Conservation (phyloP, 805 yeast genomes). For the Alloascoidea hylecoeti region DNA sequence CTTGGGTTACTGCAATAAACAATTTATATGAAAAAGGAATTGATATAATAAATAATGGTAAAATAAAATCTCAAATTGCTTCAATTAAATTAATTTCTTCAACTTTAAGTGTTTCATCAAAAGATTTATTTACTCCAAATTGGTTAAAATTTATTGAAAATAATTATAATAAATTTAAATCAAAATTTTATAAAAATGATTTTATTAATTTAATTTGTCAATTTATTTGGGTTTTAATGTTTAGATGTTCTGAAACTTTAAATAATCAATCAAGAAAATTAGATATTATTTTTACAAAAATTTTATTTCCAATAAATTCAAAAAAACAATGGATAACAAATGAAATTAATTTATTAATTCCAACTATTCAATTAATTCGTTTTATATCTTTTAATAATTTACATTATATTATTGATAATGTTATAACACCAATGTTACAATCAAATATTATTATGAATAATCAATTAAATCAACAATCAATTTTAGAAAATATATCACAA, state of each 20-base stretch:
- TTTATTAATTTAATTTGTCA: constrained; percentile 56
- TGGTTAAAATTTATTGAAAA: constrained; percentile 66
- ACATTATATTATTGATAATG: constrained; percentile 68
- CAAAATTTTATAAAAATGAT: constrained; percentile 43
- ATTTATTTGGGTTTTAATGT: constrained; percentile 80
- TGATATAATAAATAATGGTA: constrained; percentile 23
- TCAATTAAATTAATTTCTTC: constrained; percentile 59
- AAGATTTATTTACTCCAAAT: constrained; percentile 49
- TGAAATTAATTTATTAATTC: constrained; percentile 45
- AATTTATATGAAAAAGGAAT: constrained; percentile 37
- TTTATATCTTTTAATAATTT: constrained; percentile 68
- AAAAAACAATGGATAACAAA: constrained; percentile 69
- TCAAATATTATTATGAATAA: constrained; percentile 8
- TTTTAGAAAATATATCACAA: constrained; percentile 46
- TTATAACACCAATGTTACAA: constrained; percentile 53
- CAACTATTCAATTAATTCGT: constrained; percentile 62
- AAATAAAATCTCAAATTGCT: constrained; percentile 40
- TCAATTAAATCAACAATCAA: constrained; percentile 13
- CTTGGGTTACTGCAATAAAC: constrained; percentile 77
- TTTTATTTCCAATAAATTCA: constrained; percentile 32
- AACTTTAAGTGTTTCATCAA: constrained; percentile 68
- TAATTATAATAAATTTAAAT: constrained; percentile 45
- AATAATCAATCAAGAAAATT: constrained; percentile 76
- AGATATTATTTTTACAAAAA: constrained; percentile 44
- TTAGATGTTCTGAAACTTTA: constrained; percentile 76